These are phyloP conservation scores for Yarrowia alimentaria DNA, from an alignment of 805 yeast genomes.

Conservation along the genomic window DNA sequence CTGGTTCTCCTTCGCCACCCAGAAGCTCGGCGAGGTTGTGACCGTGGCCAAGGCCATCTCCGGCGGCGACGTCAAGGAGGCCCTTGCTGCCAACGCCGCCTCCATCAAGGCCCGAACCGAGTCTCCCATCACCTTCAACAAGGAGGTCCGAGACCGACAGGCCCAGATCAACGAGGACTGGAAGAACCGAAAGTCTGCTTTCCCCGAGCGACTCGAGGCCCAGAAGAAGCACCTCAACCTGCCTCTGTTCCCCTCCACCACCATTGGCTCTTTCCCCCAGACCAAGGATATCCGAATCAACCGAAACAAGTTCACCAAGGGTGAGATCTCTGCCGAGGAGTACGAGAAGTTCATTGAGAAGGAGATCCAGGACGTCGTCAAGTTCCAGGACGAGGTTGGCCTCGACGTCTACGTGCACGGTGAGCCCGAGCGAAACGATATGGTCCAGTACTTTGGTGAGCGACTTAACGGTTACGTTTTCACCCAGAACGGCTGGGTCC, in stretches of 20 bases:
- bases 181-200: constrained; percentile 81
- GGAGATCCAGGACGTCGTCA: constrained; percentile 92
- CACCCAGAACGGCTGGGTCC: constrained; percentile 99
- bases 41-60: constrained; percentile 82
- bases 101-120: constrained; percentile 81
- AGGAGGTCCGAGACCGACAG: constrained; percentile 84
- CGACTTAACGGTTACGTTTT: constrained; percentile 97
- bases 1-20: constrained; percentile 98
- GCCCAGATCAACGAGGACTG: constrained; percentile 60
- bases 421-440: constrained; percentile 99
- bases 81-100: constrained; percentile 80
- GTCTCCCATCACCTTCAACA: constrained; percentile 87
- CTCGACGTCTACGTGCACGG: constrained; percentile 98
- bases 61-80: constrained; percentile 60
- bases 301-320: constrained; percentile 98
- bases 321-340: constrained; percentile 90
- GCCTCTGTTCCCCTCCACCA: constrained; percentile 99
- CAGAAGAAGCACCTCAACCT: constrained; percentile 86
- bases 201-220: constrained; percentile 80
- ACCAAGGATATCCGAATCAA: constrained; percentile 97
- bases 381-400: constrained; percentile 99
- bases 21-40: constrained; percentile 90
- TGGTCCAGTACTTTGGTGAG: constrained; percentile 99
- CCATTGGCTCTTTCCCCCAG: constrained; percentile 99
- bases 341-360: constrained; percentile 95